Base-by-base conservation (phyloP, 2,329 filamentous ascomycete species). In the Orbilia quercus region DNA sequence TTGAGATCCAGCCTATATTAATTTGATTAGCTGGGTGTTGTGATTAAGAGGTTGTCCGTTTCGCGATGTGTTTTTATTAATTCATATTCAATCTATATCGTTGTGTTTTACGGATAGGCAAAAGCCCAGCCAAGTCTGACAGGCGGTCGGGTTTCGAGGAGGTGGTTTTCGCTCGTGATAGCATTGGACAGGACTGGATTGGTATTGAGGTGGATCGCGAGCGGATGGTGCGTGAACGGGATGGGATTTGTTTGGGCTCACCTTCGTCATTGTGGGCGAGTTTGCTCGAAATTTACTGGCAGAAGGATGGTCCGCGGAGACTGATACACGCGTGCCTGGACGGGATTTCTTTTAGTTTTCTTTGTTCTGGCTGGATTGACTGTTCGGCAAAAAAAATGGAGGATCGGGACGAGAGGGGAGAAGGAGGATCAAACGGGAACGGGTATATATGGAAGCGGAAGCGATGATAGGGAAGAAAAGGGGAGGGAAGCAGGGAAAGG, bases 1-100 rank as follows among this genome's bases (percentile, higher is more conserved):
- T 90, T 94, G 79, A 40, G 65, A 25, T 28, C 45, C 45, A 22
- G 45, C 22, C 45, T 50, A 50, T 50, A 16, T 11, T 6, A 50
- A n/a, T n/a, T n/a, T n/a, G n/a, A n/a, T n/a, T n/a, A n/a, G n/a
- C n/a, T n/a, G n/a, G n/a, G n/a, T n/a, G n/a, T n/a, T 31, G 28
- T 31, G 9, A 31, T 31, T 31, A 31, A 31, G 28, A 31, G 28
- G 28, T 31, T n/a, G n/a, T n/a, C n/a, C n/a, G n/a, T n/a, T n/a
- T n/a, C n/a, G n/a, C n/a, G n/a, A n/a, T n/a, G n/a, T n/a, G n/a
- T n/a, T n/a, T n/a, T n/a, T n/a, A n/a, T n/a, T n/a, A n/a, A n/a
- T n/a, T n/a, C n/a, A n/a, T n/a, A n/a, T n/a, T n/a, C n/a, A n/a
- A n/a, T n/a, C n/a, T n/a, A n/a, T n/a, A n/a, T n/a, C n/a, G n/a